Conservation (phyloP, 2,329 filamentous ascomycete species). For the Sporothrix brasiliensis region DNA sequence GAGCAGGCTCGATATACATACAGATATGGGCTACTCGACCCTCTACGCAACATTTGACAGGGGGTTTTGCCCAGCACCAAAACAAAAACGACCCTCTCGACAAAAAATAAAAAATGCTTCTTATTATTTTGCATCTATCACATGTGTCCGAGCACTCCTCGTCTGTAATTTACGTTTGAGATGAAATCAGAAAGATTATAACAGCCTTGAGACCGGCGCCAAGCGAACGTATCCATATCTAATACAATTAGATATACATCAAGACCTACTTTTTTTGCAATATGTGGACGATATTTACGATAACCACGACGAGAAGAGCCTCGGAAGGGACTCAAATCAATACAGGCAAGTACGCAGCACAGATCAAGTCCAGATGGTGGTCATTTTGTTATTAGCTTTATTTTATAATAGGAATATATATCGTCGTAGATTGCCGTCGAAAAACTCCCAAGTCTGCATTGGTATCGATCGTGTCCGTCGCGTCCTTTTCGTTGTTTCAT, state of each 20-base stretch:
- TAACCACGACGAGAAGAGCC: not conserved
- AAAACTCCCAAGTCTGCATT: not conserved
- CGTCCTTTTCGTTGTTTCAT: constrained; percentile 17
- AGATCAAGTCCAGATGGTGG: not conserved
- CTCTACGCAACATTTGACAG: not conserved
- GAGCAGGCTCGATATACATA: not conserved
- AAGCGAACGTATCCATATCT: constrained; percentile 11
- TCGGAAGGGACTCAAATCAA: not conserved
- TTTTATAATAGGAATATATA: constrained; percentile 3
- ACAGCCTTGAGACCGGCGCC: not conserved
- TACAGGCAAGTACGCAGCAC: not conserved
- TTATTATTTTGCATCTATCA: constrained; percentile 17
- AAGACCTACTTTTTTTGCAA: not conserved
- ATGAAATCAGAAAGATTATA: not conserved
- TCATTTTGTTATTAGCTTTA: not conserved
- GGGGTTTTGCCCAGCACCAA: constrained; percentile 10
- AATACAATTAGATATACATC: constrained; percentile 20
- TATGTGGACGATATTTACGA: not conserved
- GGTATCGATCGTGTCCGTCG: constrained; percentile 17
- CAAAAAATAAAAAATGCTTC: constrained; percentile 25
- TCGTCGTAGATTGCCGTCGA: constrained; percentile 1
- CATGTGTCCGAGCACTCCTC: not conserved
- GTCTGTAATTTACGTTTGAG: not conserved
- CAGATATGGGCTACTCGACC: not conserved
- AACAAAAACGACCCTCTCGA: constrained; percentile 23